Percentiles rank a stretch among this genome's conserved stretches.
These are phyloP conservation scores for Spathaspora hagerdaliae DNA, from an alignment of 805 yeast species.

Conservation along the genomic window DNA sequence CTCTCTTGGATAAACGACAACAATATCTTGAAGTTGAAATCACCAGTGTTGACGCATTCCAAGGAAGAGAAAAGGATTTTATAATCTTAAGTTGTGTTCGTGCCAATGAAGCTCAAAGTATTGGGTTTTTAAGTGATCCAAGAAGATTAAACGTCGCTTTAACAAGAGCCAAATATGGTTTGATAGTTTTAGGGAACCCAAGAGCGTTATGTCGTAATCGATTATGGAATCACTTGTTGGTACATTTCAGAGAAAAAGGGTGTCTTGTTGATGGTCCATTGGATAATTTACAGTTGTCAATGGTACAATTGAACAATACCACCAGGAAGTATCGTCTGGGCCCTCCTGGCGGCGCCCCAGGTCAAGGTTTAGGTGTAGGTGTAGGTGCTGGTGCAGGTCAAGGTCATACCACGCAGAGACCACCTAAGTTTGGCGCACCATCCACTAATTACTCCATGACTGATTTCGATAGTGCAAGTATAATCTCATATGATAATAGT, in stretches of 20 bases:
- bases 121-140: conserved; percentile 43
- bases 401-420: not conserved
- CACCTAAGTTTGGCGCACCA: conserved; percentile 8
- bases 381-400: too few relatives aligned
- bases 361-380: too few relatives aligned
- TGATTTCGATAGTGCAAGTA: conserved; percentile 26
- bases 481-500: conserved; percentile 19
- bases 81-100: conserved; percentile 42
- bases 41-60: conserved; percentile 49
- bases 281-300: conserved; percentile 70
- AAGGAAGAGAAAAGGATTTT: conserved; percentile 43
- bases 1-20: conserved; percentile 52
- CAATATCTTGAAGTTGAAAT: conserved; percentile 74
- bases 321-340: not conserved
- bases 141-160: conserved; percentile 42
- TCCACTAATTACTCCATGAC: conserved; percentile 10
- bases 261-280: conserved; percentile 88
- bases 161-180: conserved; percentile 41
- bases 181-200: conserved; percentile 75
- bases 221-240: conserved; percentile 74
- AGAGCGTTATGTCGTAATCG: conserved; percentile 63
- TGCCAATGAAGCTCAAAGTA: conserved; percentile 36
- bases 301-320: conserved; percentile 43
- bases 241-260: conserved; percentile 78
- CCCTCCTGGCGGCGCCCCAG: not conserved